phyloP scores from a whole-genome alignment of 768 basidiomycete species.

The Mycena epipterygia region DNA sequence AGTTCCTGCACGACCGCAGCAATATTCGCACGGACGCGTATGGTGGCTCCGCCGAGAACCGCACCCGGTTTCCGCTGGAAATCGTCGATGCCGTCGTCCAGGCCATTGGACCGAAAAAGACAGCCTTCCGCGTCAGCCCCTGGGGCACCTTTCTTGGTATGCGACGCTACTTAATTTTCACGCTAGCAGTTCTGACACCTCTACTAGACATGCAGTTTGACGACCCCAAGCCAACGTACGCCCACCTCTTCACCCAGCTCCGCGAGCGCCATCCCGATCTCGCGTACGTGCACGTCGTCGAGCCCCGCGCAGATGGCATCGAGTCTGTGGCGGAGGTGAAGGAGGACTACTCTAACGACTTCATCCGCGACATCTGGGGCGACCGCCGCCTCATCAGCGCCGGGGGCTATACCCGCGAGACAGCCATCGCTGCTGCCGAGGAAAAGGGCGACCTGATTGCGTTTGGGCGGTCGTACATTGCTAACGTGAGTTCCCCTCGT shows the following conservation, averaged over 20 bases:
- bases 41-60: constrained; percentile 53
- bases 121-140: constrained; percentile 59
- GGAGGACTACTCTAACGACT: constrained; percentile 46
- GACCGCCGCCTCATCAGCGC: constrained; percentile 49
- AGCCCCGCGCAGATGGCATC: constrained; percentile 46
- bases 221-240: constrained; percentile 59
- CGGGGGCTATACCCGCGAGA: constrained; percentile 51
- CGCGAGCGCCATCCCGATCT: constrained; percentile 50
- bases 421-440: constrained; percentile 47
- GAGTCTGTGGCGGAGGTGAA: background rate
- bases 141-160: constrained; percentile 50
- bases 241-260: constrained; percentile 56
- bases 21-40: constrained; percentile 56
- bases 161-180: constrained; percentile 32
- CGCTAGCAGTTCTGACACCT: constrained; percentile 24
- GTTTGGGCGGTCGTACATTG: constrained; percentile 53
- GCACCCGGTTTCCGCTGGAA: constrained; percentile 60
- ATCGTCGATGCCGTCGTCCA: constrained; percentile 54
- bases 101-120: constrained; percentile 58
- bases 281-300: constrained; percentile 61
- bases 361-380: constrained; percentile 55
- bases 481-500: constrained; percentile 48
- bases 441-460: constrained; percentile 48
- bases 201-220: constrained; percentile 53
- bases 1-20: constrained; percentile 58